Percentiles rank a stretch among this genome's conserved stretches.
These are phyloP conservation scores for Aspergillus clavatus DNA, from an alignment of 2,329 filamentous ascomycete species.

Conservation along the genomic window DNA sequence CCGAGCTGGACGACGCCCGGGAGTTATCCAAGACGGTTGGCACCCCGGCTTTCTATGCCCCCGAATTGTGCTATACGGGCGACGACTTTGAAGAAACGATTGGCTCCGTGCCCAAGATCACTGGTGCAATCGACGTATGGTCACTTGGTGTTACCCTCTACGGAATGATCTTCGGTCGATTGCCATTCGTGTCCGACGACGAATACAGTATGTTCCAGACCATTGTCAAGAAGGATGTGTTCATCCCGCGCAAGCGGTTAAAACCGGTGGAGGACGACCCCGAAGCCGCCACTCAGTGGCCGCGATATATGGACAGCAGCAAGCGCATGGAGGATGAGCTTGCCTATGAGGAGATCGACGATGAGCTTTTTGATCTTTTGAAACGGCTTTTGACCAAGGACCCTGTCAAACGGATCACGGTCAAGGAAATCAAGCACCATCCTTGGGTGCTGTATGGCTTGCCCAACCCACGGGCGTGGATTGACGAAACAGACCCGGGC, in stretches of 20 bases:
- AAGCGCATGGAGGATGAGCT: conserved; percentile 75
- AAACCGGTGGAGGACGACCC: conserved; percentile 58
- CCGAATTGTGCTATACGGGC: conserved; percentile 90
- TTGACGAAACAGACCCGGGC: conserved; percentile 88
- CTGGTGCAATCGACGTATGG: conserved; percentile 95
- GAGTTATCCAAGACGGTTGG: conserved; percentile 98
- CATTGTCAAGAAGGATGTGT: conserved; percentile 88
- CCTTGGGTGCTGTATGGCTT: conserved; percentile 83
- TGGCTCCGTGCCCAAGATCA: conserved; percentile 64
- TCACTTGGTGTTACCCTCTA: conserved; percentile 94
- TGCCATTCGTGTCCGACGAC: conserved; percentile 87
- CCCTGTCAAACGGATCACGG: conserved; percentile 77
- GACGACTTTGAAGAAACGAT: conserved; percentile 52
- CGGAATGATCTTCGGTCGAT: conserved; percentile 87
- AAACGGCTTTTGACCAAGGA: conserved; percentile 80
- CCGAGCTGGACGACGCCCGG: conserved; percentile 84
- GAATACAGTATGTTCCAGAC: conserved; percentile 87
- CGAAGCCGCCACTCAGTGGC: conserved; percentile 43
- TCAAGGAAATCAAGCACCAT: conserved; percentile 90
- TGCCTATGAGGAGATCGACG: conserved; percentile 79
- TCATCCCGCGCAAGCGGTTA: conserved; percentile 78
- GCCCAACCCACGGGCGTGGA: conserved; percentile 69
- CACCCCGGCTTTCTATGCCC: conserved; percentile 95
- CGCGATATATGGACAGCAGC: conserved; percentile 54
- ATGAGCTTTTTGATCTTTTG: conserved; percentile 73